Base-by-base conservation (phyloP, 2,329 filamentous ascomycete genomes). In the Calonectria pseudoturangicola region DNA sequence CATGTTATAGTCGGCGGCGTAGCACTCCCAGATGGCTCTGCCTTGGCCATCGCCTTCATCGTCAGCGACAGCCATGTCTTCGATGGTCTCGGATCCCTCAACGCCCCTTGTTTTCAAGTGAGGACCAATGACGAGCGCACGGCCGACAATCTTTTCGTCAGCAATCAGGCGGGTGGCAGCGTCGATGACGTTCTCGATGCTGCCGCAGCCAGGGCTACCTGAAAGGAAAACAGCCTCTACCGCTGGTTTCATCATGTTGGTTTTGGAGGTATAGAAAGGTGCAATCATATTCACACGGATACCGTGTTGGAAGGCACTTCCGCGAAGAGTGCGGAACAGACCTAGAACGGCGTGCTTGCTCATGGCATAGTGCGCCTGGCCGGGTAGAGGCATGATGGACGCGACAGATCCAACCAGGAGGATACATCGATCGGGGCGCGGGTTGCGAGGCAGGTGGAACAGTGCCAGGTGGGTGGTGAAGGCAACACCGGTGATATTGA, bases 281-380 rank as follows among this genome's bases (percentile, higher is more conserved):
- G 88, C 89, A n/a, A 94, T 81, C 78, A 93, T 86, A 79, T 94
- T 94, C 72, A 93, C 85, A 54, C 93, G 87, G 50, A 94, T 83
- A 28, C 89, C 89, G 50, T 87, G 82, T 9, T 71, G 28, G 43
- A 79, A 81, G 2, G 87, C 84, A 0, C 87, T 88, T 4, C 85
- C 81, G 18, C 92, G 87, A 56, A 94, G 83, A 7, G 87, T 86
- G 51, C 92, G 87, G 81, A 92, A 93, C 41, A 93, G 83, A 0
- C 92, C 93, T 13, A 92, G 85, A 0, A 94, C 88, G 25, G 87
- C 92, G 82, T 94, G 92, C 81, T 94, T 94, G 54, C 90, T 88
- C 39, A 89, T 86, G 28, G 87, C 86, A 81, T 94, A 94, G 70
- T 91, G 87, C 7, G 84, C 77, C 73, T 86, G 83, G 48, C 84